phyloP scores from a whole-genome alignment of 192 early-diverging fungal genomes.

The Coemansia sp. region DNA sequence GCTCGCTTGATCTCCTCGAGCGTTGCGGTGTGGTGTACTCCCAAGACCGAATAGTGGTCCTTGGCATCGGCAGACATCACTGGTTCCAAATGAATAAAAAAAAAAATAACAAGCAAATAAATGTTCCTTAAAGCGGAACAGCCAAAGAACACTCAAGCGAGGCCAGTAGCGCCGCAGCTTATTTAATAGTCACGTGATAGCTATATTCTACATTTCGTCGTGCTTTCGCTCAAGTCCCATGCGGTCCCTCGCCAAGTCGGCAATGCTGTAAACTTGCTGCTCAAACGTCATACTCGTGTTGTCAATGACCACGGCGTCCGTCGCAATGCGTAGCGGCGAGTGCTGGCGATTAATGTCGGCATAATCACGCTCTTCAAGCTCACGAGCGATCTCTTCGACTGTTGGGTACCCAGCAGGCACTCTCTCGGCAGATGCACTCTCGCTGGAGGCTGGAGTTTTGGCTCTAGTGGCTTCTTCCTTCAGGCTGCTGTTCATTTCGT shows the following conservation, averaged over 20 bases:
- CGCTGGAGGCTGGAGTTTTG: background rate
- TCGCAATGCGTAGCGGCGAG: slow-evolving; percentile 71
- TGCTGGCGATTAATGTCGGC: slow-evolving; percentile 65
- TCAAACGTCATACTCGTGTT: slow-evolving; percentile 70
- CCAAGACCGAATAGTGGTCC: slow-evolving; percentile 32
- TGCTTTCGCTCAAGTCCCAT: slow-evolving; percentile 49
- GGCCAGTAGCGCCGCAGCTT: no score
- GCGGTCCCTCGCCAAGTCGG: slow-evolving; percentile 55
- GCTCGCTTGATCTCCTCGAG: slow-evolving; percentile 43
- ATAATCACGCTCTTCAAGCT: slow-evolving; percentile 69
- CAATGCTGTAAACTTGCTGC: slow-evolving; percentile 69
- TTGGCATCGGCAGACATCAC: background rate
- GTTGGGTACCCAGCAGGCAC: slow-evolving; percentile 24
- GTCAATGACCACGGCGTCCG: slow-evolving; percentile 74
- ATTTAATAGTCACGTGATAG: background rate
- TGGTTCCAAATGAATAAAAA: background rate
- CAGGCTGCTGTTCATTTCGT: slow-evolving; percentile 59
- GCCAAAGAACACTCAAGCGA: background rate
- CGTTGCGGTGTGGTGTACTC: slow-evolving; percentile 12
- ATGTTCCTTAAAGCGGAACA: background rate
- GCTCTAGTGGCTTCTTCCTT: slow-evolving; percentile 5
- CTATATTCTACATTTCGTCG: slow-evolving; percentile 12
- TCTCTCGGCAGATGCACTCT: background rate
- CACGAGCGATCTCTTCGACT: slow-evolving; percentile 61
- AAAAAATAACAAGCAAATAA: background rate